A percentile compares a stretch with the other conserved stretches of the same genome.
phyloP scores from a whole-genome alignment of 257 asterid genomes.

The Gardenia jasminoides region DNA sequence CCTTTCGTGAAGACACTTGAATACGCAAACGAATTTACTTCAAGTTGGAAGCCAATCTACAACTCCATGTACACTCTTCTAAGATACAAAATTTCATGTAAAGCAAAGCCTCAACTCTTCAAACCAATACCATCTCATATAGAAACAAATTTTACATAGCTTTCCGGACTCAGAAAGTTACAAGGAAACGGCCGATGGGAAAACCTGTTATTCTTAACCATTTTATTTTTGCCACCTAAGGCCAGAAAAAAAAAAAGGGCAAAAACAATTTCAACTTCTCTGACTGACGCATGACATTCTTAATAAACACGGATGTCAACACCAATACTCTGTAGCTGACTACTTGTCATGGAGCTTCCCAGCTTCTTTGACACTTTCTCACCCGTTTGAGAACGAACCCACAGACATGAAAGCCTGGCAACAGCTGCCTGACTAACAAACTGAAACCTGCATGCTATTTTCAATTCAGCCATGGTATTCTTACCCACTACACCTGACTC shows the following conservation, averaged over 20 bases:
- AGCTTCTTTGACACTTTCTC: constrained; percentile 53
- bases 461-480: constrained; percentile 35
- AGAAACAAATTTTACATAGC: neutral
- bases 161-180: neutral
- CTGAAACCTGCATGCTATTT: constrained; percentile 62
- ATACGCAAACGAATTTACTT: neutral
- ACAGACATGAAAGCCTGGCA: constrained; percentile 63
- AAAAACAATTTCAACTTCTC: constrained; percentile 3
- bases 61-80: constrained; percentile 3
- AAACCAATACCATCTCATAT: constrained; percentile 2
- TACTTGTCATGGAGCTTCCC: constrained; percentile 19
- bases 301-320: constrained; percentile 66
- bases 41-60: neutral
- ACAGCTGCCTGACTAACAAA: constrained; percentile 72
- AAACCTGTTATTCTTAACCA: constrained; percentile 10
- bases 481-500: constrained; percentile 26
- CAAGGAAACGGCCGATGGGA: neutral
- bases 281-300: constrained; percentile 10
- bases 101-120: neutral
- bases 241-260: neutral
- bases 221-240: constrained; percentile 4
- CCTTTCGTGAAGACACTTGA: neutral
- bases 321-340: constrained; percentile 39
- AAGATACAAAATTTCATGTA: neutral
- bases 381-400: constrained; percentile 57